Conservation (phyloP, 1,284 basidiomycete species). For the Cutaneotrichosporon sp. region DNA sequence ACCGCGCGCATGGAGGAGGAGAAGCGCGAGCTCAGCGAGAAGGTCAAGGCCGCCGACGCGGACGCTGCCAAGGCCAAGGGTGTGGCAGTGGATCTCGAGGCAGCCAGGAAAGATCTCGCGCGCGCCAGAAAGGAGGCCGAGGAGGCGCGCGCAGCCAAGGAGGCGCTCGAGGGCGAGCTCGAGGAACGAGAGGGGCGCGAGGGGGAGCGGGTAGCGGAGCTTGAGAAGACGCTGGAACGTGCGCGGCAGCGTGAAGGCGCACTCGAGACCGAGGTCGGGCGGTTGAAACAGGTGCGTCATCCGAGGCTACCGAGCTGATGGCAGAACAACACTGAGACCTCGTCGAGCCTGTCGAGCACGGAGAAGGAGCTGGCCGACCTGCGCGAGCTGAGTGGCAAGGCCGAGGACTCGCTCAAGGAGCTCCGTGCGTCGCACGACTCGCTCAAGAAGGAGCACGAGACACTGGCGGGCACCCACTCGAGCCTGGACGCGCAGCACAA, state of each 20-base stretch:
- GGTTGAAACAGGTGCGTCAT: conserved; percentile 49
- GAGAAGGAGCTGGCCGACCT: conserved; percentile 18
- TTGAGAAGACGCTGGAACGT: conserved; percentile 46
- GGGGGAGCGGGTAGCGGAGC: conserved; percentile 32
- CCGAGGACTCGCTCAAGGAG: conserved; percentile 17
- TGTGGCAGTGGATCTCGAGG: conserved; percentile 20
- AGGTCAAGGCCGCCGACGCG: conserved; percentile 14
- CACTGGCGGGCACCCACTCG: conserved; percentile 24
- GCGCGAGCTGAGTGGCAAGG: conserved; percentile 5
- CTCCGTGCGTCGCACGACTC: conserved; percentile 22
- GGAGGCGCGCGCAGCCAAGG: conserved; percentile 4
- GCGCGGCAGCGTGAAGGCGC: conserved; percentile 46
- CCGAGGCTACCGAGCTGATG: neutral
- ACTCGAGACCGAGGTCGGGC: conserved; percentile 48
- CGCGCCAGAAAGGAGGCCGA: conserved; percentile 8
- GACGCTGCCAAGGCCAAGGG: conserved; percentile 23
- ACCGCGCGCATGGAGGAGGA: conserved; percentile 41
- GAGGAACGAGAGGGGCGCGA: conserved; percentile 19
- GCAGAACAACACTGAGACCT: conserved; percentile 35
- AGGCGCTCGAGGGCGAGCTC: conserved; percentile 16
- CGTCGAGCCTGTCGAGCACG: conserved; percentile 5
- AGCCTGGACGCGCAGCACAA: conserved; percentile 19
- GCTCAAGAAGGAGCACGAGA: conserved; percentile 25
- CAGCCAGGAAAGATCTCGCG: conserved; percentile 16
- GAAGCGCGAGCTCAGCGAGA: conserved; percentile 31